phyloP scores from a whole-genome alignment of 148 eudicot species.

The Fallopia convolvulus region DNA sequence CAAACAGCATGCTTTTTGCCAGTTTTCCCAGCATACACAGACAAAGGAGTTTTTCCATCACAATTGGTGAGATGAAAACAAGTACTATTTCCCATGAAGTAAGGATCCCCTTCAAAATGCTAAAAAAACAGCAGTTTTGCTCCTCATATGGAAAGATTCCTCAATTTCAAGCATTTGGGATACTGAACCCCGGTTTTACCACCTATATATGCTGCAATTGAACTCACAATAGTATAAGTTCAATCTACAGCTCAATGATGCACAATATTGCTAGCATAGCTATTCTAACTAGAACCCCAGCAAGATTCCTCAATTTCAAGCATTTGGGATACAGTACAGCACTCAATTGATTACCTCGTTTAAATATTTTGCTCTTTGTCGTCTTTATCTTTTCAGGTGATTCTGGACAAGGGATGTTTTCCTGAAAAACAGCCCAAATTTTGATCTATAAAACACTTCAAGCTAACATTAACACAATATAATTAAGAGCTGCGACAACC shows the following conservation, averaged over 20 bases:
- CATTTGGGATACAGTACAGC: background rate
- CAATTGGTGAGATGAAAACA: background rate
- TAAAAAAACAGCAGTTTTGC: background rate
- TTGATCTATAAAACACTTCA: background rate
- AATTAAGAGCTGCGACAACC: constrained; percentile 20
- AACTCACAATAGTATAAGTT: background rate
- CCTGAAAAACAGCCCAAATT: constrained; percentile 30
- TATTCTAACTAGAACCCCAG: background rate
- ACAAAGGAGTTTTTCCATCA: background rate
- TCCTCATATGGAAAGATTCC: background rate
- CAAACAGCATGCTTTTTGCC: background rate
- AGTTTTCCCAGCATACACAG: background rate
- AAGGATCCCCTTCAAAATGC: background rate
- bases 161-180: too few species aligned
- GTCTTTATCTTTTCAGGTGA: constrained; percentile 78
- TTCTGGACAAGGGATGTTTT: constrained; percentile 54
- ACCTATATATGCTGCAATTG: background rate
- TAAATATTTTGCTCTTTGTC: constrained; percentile 44
- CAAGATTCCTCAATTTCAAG: background rate
- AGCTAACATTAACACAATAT: background rate
- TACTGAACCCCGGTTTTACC: too few species aligned
- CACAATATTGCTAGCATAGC: background rate
- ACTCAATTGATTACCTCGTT: constrained; percentile 30
- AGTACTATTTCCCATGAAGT: background rate
- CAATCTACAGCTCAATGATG: background rate